Percentiles rank a stretch among this genome's conserved stretches.
Conservation (phyloP, 2,329 filamentous ascomycete genomes). For the Fusarium albosuccineum region DNA sequence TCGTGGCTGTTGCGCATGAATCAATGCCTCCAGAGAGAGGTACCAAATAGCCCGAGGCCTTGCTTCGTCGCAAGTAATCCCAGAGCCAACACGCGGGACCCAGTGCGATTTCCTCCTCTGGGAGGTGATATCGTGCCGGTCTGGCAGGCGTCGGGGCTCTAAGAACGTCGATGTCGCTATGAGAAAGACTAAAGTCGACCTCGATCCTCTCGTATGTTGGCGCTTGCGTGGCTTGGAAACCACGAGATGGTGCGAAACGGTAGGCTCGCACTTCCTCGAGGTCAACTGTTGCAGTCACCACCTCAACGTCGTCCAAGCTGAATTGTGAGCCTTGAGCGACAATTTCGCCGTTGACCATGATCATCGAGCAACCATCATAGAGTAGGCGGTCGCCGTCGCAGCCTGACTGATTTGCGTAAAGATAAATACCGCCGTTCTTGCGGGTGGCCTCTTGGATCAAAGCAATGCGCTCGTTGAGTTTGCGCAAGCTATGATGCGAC, state of each 20-base stretch:
- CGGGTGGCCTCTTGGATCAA: constrained; percentile 76
- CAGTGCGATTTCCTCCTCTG: constrained; percentile 43
- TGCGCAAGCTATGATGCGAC: constrained; percentile 67
- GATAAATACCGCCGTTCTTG: constrained; percentile 71
- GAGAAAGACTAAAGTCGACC: constrained; percentile 50
- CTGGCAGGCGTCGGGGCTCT: constrained; percentile 47
- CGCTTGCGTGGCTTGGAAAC: constrained; percentile 65
- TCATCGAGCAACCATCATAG: constrained; percentile 68
- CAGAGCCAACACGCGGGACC: constrained; percentile 35
- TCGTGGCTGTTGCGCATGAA: constrained; percentile 35
- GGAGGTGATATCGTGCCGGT: constrained; percentile 34
- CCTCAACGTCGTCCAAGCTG: constrained; percentile 70
- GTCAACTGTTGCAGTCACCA: constrained; percentile 74
- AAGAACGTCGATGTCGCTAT: constrained; percentile 47
- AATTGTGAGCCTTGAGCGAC: constrained; percentile 75
- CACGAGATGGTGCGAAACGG: constrained; percentile 67
- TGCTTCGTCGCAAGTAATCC: constrained; percentile 35
- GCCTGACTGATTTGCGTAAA: constrained; percentile 54
- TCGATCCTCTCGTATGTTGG: constrained; percentile 39
- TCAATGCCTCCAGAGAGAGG: constrained; percentile 41
- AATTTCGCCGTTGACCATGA: constrained; percentile 72
- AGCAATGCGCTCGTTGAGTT: constrained; percentile 72
- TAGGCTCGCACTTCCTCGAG: constrained; percentile 77
- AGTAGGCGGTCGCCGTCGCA: constrained; percentile 72
- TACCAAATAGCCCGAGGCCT: constrained; percentile 22